phyloP scores from a whole-genome alignment of 2,329 filamentous ascomycete species.

The Fusarium tricinctum region DNA sequence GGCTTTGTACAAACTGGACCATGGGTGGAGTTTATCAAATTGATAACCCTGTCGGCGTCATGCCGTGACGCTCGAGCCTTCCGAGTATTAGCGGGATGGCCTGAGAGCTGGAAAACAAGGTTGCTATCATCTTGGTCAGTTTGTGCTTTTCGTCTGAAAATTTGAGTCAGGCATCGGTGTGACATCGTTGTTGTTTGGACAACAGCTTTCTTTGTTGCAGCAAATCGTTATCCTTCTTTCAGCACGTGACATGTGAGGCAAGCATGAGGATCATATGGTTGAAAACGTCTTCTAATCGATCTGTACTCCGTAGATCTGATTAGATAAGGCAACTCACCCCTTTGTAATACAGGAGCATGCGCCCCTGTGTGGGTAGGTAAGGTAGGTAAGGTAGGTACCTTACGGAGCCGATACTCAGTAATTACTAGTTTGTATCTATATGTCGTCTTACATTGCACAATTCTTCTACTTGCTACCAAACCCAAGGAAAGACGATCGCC shows the following conservation, averaged over 20 bases:
- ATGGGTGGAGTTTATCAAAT: conserved; percentile 13
- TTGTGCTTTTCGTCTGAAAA: background rate
- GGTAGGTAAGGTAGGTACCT: too few relatives aligned
- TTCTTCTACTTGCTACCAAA: background rate
- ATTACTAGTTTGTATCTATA: background rate
- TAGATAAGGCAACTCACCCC: too few relatives aligned
- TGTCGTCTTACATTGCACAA: background rate
- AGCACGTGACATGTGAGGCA: conserved; percentile 8
- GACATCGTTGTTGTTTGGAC: conserved; percentile 1
- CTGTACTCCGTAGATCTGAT: too few relatives aligned
- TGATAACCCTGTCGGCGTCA: conserved; percentile 10
- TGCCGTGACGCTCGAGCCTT: conserved; percentile 31
- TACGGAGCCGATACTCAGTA: too few relatives aligned
- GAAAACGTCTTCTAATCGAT: background rate
- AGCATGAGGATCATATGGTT: background rate
- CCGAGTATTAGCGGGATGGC: conserved; percentile 4
- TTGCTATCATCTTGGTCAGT: background rate
- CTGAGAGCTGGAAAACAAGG: conserved; percentile 18
- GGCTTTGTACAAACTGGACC: conserved; percentile 11
- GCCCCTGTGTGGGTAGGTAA: too few relatives aligned
- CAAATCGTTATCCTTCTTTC: background rate
- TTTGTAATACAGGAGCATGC: too few relatives aligned
- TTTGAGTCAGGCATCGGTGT: background rate
- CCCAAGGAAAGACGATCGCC: background rate
- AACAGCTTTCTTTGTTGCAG: background rate